Percentiles rank a stretch among this genome's conserved stretches.
These are phyloP conservation scores for Lithospermum erythrorhizon DNA, from an alignment of 257 asterid species.

Conservation along the genomic window DNA sequence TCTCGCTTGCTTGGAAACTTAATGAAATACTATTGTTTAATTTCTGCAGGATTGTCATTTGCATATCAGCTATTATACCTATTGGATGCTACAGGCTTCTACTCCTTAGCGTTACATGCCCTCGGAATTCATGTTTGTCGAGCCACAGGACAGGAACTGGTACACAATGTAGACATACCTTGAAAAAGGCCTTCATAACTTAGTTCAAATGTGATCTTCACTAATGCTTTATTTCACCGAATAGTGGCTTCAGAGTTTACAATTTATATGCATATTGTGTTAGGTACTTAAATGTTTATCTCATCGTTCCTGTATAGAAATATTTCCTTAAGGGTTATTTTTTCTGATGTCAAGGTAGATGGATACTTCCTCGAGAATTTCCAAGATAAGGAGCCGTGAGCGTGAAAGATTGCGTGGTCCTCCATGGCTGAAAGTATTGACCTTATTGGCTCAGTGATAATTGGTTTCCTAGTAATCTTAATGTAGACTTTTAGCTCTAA, in stretches of 20 bases:
- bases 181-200: not conserved
- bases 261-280: not conserved
- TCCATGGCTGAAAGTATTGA: conserved; percentile 88
- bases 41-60: conserved; percentile 68
- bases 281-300: not conserved
- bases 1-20: not conserved
- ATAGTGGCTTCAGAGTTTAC: not conserved
- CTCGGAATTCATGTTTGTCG: conserved; percentile 92
- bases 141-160: conserved; percentile 99
- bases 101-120: conserved; percentile 77
- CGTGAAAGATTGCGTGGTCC: conserved; percentile 95
- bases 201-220: not conserved
- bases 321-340: conserved; percentile 16
- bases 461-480: not conserved
- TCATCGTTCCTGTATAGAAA: not conserved
- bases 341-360: conserved; percentile 75
- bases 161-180: conserved; percentile 19
- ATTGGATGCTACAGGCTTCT: conserved; percentile 96
- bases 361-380: conserved; percentile 91
- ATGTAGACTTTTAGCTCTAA: conserved; percentile 1
- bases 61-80: conserved; percentile 89
- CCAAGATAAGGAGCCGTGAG: conserved; percentile 84
- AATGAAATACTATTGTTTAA: not conserved
- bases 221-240: too few species aligned
- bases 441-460: not conserved